Base-by-base conservation (phyloP, 106 monocot genomes). In the Dendrobium huoshanense region DNA sequence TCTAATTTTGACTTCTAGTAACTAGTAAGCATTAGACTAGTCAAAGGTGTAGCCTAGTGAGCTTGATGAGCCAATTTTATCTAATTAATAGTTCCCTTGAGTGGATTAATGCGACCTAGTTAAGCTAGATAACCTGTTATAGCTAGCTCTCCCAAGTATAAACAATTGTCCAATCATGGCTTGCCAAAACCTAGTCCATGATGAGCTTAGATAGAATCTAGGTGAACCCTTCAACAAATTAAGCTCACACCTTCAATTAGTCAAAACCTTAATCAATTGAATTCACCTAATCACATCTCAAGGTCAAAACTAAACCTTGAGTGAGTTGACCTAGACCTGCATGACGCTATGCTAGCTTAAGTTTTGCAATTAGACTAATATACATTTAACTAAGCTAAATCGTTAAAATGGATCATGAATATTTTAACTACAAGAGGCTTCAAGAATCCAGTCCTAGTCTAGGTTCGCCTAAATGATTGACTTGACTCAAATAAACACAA, bases 21-120 rank as follows among this genome's bases (percentile, higher is more conserved):
- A 61, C n/a, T 61, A 61, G 61, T 61, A 61, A 61, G 61, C 61
- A 61, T 61, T 61, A 61, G 22, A 61, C 4, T 61, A n/a, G 61
- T 51, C n/a, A 20, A 61, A 61, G 8, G 19, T 61, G 61, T 22
- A 61, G 5, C 19, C 4, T 61, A 61, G 19, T 7, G 61, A 61
- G 61, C 7, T n/a, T n/a, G n/a, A 22, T 61, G n/a, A 61, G n/a
- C 22, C n/a, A 61, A 22, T 61, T 61, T 61, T 22, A 20, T 22
- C 61, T 6, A 61, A 61, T 61, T 4, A 61, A 22, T 61, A 61
- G 22, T 22, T 22, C 20, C 19, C 20, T 1, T n/a, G 19, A 22
- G 22, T 22, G 4, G 20, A 61, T 61, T 22, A 61, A 61, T 61
- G 8, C 19, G n/a, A 51, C 61, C 61, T n/a, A 61, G 61, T 61